Evolutionary conservation across 2,329 filamentous ascomycete species (phyloP).

Genomic region (Ophiostoma montium): DNA sequence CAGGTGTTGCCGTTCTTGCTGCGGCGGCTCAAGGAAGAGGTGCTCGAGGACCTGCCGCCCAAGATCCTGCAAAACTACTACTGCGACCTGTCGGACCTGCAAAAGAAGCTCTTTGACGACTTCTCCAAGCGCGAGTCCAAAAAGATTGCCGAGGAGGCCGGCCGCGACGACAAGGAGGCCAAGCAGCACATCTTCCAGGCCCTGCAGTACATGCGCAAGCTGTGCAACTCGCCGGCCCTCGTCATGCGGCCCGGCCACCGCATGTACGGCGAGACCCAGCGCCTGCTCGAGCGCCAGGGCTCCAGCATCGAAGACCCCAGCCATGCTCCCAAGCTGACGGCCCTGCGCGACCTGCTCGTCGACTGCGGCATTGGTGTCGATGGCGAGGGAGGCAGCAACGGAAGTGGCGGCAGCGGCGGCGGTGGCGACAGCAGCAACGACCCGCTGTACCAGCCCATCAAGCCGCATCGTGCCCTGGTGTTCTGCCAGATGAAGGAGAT

Average conservation of each 20-base stretch:
- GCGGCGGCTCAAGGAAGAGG: constrained; percentile 92
- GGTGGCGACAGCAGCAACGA: constrained; percentile 41
- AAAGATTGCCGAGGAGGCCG: constrained; percentile 70
- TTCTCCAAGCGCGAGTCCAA: constrained; percentile 90
- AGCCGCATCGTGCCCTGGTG: constrained; percentile 85
- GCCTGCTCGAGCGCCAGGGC: constrained; percentile 61
- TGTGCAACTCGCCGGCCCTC: constrained; percentile 93
- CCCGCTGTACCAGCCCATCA: constrained; percentile 65
- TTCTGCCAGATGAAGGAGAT: constrained; percentile 99
- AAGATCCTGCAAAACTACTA: constrained; percentile 99
- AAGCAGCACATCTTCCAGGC: constrained; percentile 99
- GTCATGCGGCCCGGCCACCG: constrained; percentile 92
- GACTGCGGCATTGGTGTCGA: constrained; percentile 91
- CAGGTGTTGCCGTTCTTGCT: constrained; percentile 94
- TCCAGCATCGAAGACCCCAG: constrained; percentile 70
- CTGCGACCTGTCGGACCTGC: constrained; percentile 89
- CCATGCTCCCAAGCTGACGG: constrained; percentile 86
- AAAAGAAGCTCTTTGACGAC: constrained; percentile 90
- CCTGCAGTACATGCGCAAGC: constrained; percentile 96
- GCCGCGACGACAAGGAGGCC: constrained; percentile 74
- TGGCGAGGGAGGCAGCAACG: constrained; percentile 36
- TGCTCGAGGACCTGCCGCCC: constrained; percentile 85
- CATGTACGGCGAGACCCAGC: constrained; percentile 78
- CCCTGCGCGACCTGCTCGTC: constrained; percentile 83
- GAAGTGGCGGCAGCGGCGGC: constrained; percentile 24